Evolutionary conservation across 1,139 yeast genomes (phyloP), one percentile per base, ranked within the genome.

Genomic region (Meyerozyma athensensis): DNA sequence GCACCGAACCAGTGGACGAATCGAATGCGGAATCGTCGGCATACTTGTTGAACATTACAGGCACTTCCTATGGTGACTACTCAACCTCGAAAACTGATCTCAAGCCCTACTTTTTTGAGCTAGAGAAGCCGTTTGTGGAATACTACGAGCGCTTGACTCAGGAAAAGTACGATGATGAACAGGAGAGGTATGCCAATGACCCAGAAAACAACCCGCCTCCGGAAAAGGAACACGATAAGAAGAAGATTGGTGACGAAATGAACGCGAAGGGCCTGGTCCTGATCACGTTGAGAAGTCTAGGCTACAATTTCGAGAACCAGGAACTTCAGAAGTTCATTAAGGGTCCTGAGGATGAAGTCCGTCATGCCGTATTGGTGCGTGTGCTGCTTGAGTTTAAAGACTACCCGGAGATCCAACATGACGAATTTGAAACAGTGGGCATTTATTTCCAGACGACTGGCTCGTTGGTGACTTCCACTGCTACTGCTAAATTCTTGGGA

Each of bases 401-500:
- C 42, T 58, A 61, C 24, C 57, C 61, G 2, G 80, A 79, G 40
- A 62, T 61, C 8, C 60, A 66, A 34, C 56, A 54, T 38, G 78
- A 78, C 51, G 54, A 54, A 1, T 44, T 86, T 13, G 66, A 63
- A 2, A 57, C 86, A 17, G 56, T 59, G 14, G 97, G 96, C 0
- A 67, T 86, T 3, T 87, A 89, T 55, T 82, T 82, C 50, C 80
- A 80, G 43, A 68, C 74, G 7, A 63, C 79, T 1, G 97, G 97
- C 0, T 72, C 86, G 39, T 53, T 87, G 12, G 61, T 87, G 7
- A 68, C 83, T 2, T 55, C 76, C 13, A 75, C 95, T 1, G 67
- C 74, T 34, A 77, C 94, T 18, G 86, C 84, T 7, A 87, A 87
- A 56, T 87, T 84, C 53, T 69, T 74, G 34, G 90, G 95, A 3